Percentiles rank a stretch among this genome's conserved stretches.
Conservation (phyloP, 495 filamentous ascomycete species). For the Penicillium parvum region DNA sequence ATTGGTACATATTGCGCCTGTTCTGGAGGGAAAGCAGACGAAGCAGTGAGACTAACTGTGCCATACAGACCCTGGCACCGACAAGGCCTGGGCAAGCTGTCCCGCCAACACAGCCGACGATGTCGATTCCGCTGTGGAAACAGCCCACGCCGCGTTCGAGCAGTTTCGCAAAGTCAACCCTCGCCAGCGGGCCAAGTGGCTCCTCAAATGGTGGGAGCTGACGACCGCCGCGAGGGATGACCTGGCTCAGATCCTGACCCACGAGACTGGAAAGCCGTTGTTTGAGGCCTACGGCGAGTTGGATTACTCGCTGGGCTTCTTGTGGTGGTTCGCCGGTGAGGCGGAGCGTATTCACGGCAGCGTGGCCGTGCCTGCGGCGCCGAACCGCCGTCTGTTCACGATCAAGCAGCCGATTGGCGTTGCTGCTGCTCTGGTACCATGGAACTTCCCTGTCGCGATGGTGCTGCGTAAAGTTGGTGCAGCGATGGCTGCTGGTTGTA, state of each 20-base stretch:
- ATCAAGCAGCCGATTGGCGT: slow-evolving; percentile 68
- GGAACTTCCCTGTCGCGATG: slow-evolving; percentile 64
- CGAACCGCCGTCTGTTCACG: slow-evolving; percentile 61
- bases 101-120: slow-evolving; percentile 58
- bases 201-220: slow-evolving; percentile 56
- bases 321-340: slow-evolving; percentile 64
- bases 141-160: slow-evolving; percentile 57
- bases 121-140: slow-evolving; percentile 55
- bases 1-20: slow-evolving; percentile 40
- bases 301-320: slow-evolving; percentile 57
- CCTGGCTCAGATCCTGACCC: slow-evolving; percentile 54
- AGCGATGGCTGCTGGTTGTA: slow-evolving; percentile 68
- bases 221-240: slow-evolving; percentile 50
- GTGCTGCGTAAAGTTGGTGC: slow-evolving; percentile 64
- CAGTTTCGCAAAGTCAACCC: slow-evolving; percentile 58
- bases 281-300: slow-evolving; percentile 56
- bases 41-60: slow-evolving; percentile 4
- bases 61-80: slow-evolving; percentile 57
- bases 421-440: slow-evolving; percentile 60
- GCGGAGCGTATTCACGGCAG: slow-evolving; percentile 65
- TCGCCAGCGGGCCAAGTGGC: slow-evolving; percentile 55
- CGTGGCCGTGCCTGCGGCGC: slow-evolving; percentile 49
- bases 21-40: background rate
- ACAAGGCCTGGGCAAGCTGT: slow-evolving; percentile 59
- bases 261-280: slow-evolving; percentile 62